A percentile compares a stretch with the other conserved stretches of the same genome.
Conservation (phyloP, 2,329 filamentous ascomycete genomes). For the Neonectria sp. region DNA sequence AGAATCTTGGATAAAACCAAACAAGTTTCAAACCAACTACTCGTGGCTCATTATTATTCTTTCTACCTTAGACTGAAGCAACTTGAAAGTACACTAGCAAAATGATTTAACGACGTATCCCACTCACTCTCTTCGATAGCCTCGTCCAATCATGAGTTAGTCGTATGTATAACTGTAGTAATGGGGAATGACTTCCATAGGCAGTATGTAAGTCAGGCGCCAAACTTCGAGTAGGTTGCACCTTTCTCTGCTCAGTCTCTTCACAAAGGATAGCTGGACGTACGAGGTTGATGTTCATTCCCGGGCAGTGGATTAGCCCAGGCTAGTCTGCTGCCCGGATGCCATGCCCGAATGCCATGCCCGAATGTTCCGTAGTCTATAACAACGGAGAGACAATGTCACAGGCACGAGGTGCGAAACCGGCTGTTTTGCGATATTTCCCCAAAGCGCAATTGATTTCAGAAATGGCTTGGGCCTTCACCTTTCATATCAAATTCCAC, state of each 20-base stretch:
- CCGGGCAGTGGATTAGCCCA: too few species aligned
- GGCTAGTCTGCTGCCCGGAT: too few species aligned
- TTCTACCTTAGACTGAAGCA: not conserved
- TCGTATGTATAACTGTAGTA: too few species aligned
- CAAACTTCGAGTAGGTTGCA: too few species aligned
- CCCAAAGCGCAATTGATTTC: not conserved
- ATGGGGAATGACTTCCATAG: too few species aligned
- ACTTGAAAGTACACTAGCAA: not conserved
- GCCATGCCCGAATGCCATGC: not conserved
- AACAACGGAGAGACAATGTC: not conserved
- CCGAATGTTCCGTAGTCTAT: not conserved
- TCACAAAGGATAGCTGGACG: too few species aligned
- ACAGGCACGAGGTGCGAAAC: not conserved
- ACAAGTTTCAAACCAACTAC: not conserved
- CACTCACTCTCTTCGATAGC: too few species aligned
- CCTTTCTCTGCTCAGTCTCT: too few species aligned
- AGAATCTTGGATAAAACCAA: not conserved
- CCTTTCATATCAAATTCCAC: not conserved
- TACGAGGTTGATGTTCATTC: too few species aligned
- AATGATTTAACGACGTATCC: not conserved
- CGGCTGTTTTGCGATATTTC: not conserved
- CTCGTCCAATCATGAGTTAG: too few species aligned
- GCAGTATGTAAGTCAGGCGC: too few species aligned
- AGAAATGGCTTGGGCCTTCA: not conserved
- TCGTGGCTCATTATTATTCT: too few species aligned